phyloP scores from a whole-genome alignment of 2,329 filamentous ascomycete species.

The Penicillium decumbens region DNA sequence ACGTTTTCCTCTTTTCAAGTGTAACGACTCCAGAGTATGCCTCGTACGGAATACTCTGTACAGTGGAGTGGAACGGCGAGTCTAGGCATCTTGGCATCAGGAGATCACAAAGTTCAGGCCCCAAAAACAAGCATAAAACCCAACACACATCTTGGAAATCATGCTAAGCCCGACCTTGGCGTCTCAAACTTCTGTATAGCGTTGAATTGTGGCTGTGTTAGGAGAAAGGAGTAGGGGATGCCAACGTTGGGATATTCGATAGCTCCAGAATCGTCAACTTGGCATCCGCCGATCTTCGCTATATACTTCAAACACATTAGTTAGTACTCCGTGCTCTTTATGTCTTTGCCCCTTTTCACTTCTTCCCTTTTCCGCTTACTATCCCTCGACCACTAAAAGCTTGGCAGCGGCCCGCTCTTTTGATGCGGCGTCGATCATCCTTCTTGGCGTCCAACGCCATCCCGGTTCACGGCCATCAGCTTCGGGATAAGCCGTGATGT shows the following conservation, averaged over 20 bases:
- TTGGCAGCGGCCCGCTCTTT: slow-evolving; percentile 30
- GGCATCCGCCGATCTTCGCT: not conserved
- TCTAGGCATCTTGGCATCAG: slow-evolving; percentile 12
- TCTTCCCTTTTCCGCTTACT: not conserved
- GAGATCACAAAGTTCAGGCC: slow-evolving; percentile 2
- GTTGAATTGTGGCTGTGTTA: not conserved
- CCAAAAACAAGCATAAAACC: slow-evolving; percentile 11
- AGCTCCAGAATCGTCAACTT: not conserved
- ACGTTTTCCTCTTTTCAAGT: not conserved
- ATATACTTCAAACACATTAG: not conserved
- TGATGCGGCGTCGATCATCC: slow-evolving; percentile 30
- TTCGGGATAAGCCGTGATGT: not conserved
- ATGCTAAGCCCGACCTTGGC: slow-evolving; percentile 12
- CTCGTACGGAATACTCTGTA: not conserved
- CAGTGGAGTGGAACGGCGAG: not conserved
- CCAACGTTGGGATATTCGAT: not conserved
- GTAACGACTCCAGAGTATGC: not conserved
- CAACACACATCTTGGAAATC: slow-evolving; percentile 4
- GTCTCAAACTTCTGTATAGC: not conserved
- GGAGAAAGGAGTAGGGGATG: not conserved
- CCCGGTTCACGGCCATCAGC: not conserved
- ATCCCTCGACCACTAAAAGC: slow-evolving; percentile 27
- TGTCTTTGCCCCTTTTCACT: not conserved
- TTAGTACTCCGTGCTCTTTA: no score
- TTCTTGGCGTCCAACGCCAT: slow-evolving; percentile 23